These are phyloP conservation scores for Circinella minor DNA, from an alignment of 371 early-diverging fungal species.

Conservation along the genomic window DNA sequence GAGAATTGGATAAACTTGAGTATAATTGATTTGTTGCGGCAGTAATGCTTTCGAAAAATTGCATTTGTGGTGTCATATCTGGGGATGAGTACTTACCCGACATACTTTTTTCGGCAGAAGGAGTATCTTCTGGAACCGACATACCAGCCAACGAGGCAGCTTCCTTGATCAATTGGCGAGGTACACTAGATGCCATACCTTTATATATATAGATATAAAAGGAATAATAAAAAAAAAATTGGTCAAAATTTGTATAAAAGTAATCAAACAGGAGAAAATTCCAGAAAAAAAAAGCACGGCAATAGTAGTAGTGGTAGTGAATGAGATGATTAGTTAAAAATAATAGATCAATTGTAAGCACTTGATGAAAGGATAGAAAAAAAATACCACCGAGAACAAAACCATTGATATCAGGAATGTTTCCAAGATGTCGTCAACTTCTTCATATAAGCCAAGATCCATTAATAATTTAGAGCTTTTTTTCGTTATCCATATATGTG, in stretches of 20 bases:
- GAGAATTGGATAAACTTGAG: neutral
- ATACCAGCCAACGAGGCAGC: constrained; percentile 22
- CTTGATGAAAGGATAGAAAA: too few relatives aligned
- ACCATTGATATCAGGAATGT: too few relatives aligned
- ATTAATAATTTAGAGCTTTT: too few relatives aligned
- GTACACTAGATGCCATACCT: neutral
- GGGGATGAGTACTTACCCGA: constrained; percentile 6
- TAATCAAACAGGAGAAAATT: too few relatives aligned
- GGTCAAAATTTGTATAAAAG: too few relatives aligned
- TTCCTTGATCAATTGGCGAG: constrained; percentile 20
- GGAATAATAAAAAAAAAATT: neutral
- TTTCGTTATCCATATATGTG: too few relatives aligned
- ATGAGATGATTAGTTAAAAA: neutral
- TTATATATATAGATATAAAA: neutral
- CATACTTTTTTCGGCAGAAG: neutral
- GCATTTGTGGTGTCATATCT: too few relatives aligned
- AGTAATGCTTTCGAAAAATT: neutral
- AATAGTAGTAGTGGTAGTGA: neutral
- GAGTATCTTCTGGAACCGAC: neutral
- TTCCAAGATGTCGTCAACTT: too few relatives aligned
- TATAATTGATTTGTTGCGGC: neutral
- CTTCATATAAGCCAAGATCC: too few relatives aligned
- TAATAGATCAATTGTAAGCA: neutral
- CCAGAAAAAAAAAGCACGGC: neutral
- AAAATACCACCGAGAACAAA: too few relatives aligned